Conservation (phyloP, 129 eudicot species). For the Arctium lappa region DNA sequence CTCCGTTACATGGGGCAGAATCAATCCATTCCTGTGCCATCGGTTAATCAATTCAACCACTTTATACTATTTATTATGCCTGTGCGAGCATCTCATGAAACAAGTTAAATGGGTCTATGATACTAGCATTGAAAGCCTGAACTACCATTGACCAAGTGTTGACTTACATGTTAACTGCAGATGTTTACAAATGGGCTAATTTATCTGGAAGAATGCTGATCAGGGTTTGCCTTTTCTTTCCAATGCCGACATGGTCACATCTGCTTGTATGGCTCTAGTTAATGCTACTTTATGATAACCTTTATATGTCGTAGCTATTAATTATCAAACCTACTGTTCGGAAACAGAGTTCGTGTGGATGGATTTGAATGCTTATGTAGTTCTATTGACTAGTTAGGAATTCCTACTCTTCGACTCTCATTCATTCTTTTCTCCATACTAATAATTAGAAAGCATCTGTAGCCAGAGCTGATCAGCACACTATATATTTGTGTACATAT, state of each 20-base stretch:
- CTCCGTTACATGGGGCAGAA: not conserved
- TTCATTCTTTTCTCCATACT: not conserved
- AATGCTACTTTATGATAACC: not conserved
- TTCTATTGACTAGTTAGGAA: not conserved
- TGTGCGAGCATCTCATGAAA: not conserved
- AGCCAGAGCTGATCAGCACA: too few species aligned
- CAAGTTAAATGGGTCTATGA: not conserved
- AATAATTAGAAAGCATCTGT: too few species aligned
- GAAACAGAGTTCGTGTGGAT: not conserved
- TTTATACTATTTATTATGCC: not conserved
- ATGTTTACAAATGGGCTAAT: constrained; percentile 87
- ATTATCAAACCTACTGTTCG: not conserved
- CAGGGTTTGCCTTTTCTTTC: constrained; percentile 90
- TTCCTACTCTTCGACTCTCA: not conserved
- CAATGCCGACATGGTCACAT: constrained; percentile 82
- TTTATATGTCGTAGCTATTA: not conserved
- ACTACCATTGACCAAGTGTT: constrained; percentile 8
- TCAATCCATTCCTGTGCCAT: not conserved
- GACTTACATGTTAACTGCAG: constrained; percentile 45
- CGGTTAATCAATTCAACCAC: not conserved
- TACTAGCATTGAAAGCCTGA: constrained; percentile 2
- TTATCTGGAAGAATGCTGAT: constrained; percentile 66
- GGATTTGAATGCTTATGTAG: not conserved
- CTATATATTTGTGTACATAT: too few species aligned
- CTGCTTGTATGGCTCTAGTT: constrained; percentile 48